Evolutionary conservation across 2,329 filamentous ascomycete genomes (phyloP), one percentile per base, ranked within the genome.

Genomic region (Tothia fuscella): DNA sequence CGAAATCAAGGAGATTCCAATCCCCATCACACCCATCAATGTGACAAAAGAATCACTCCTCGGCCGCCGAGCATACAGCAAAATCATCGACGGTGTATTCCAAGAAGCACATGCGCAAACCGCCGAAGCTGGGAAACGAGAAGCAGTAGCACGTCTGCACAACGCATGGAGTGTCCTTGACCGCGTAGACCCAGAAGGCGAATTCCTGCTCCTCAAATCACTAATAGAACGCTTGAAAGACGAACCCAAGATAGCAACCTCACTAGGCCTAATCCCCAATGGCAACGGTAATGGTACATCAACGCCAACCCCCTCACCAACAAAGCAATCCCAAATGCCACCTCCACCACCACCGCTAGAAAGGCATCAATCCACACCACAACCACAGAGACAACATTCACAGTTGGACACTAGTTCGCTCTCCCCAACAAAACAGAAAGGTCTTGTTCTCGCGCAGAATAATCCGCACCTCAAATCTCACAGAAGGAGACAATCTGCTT

Each of bases 41-140:
- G 17, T 45, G 3, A 42, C 67, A 0, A 94, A 94, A 59, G 88
- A 96, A 58, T 82, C 83, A 0, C 63, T 85, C 5, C 70, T 95
- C 0, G 91, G 89, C 10, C 76, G 84, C 43, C 77, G 86, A 28
- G 72, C 86, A 14, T 95, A 89, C 61, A 76, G 74, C 52, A 87
- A 84, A 57, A 80, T 82, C 3, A 64, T 96, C 12, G 88, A 94
- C 45, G 79, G 85, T 4, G 77, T 82, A 0, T 79, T 95, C 47
- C 80, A 87, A 51, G 87, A 96, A 59, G 70, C 88, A 2, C 78
- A 93, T 53, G 82, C 86, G n/a, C 83, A 89, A 42, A 94, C 76
- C 0, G 71, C 71, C 28, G 66, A 73, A 41, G 65, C 67, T n/a
- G 24, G 25, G 16, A 93, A 91, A 58, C 75, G 88, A 26, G 86